Conservation (phyloP, 371 early-diverging fungal species). For the Mortierella sp. region DNA sequence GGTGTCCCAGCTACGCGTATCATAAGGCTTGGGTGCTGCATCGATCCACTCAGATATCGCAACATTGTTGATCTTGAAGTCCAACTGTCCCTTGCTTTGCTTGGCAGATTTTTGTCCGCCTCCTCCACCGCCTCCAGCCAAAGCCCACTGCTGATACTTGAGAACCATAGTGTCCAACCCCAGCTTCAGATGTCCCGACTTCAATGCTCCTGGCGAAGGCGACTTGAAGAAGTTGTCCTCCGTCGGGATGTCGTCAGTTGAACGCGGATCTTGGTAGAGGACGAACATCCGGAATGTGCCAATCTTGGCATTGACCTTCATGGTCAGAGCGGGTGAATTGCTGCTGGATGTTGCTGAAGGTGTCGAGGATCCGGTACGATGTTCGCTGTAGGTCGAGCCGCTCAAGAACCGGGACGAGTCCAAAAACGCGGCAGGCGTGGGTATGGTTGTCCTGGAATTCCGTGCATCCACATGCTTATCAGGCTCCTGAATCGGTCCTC, state of each 20-base stretch:
- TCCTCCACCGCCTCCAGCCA: not conserved
- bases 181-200: constrained; percentile 62
- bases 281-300: constrained; percentile 60
- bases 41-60: constrained; percentile 55
- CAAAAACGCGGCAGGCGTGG: constrained; percentile 22
- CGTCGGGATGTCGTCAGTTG: constrained; percentile 40
- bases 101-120: constrained; percentile 27
- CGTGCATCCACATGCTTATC: constrained; percentile 18
- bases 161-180: constrained; percentile 58
- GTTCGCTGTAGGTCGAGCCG: constrained; percentile 29
- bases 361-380: constrained; percentile 6
- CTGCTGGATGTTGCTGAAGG: constrained; percentile 9
- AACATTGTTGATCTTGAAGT: constrained; percentile 51
- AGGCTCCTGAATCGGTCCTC: constrained; percentile 16
- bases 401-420: constrained; percentile 43
- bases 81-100: constrained; percentile 29
- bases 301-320: constrained; percentile 65
- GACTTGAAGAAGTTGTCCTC: constrained; percentile 42
- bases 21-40: constrained; percentile 19
- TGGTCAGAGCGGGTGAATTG: constrained; percentile 26
- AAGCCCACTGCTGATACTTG: constrained; percentile 56
- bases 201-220: constrained; percentile 37
- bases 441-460: not conserved
- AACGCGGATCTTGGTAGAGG: constrained; percentile 58
- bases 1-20: constrained; percentile 9